phyloP scores from a whole-genome alignment of 2,329 filamentous ascomycete genomes.

The Dactylellina sp. region DNA sequence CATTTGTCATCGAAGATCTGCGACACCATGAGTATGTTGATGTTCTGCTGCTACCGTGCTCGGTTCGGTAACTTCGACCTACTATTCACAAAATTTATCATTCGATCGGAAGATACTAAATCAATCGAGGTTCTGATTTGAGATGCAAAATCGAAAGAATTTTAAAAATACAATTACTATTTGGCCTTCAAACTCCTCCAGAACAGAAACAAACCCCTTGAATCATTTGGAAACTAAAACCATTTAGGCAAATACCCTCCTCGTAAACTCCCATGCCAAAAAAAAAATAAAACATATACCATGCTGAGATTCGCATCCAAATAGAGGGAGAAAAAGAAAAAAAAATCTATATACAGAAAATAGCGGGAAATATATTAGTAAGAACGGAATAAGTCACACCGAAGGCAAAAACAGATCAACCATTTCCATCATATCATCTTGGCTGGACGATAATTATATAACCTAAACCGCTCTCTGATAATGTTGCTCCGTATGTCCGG shows the following conservation, averaged over 20 bases:
- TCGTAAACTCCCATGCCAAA: not conserved
- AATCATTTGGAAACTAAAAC: not conserved
- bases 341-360: slow-evolving; percentile 6
- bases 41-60: too few species aligned
- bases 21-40: too few species aligned
- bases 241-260: not conserved
- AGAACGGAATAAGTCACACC: not conserved
- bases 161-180: too few species aligned
- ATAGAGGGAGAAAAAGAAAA: not conserved
- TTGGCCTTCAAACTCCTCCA: too few species aligned
- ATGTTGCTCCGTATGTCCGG: slow-evolving; percentile 2
- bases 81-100: too few species aligned
- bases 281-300: not conserved
- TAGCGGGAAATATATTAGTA: not conserved
- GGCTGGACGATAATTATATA: not conserved
- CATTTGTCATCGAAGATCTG: too few species aligned
- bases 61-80: too few species aligned
- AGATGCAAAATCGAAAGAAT: too few species aligned
- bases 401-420: not conserved
- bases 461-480: not conserved
- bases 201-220: not conserved
- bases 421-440: not conserved
- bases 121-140: too few species aligned
- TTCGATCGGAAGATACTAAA: too few species aligned
- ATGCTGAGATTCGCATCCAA: not conserved